A percentile compares a stretch with the other conserved stretches of the same genome.
Conservation (phyloP, 2,329 filamentous ascomycete genomes). For the Diplodia seriata region DNA sequence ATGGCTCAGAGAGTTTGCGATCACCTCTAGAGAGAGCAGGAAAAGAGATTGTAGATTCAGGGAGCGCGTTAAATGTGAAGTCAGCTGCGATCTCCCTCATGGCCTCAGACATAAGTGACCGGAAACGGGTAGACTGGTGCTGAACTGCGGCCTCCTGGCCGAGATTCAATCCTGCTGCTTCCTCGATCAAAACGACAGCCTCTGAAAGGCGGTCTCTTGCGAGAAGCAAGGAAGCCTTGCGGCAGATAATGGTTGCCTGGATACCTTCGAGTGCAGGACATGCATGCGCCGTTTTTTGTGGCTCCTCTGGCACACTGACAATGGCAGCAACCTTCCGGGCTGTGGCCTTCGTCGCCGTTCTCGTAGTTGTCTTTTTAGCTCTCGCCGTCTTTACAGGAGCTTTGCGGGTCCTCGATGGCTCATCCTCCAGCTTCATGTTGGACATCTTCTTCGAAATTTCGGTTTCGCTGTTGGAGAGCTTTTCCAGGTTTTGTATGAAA, state of each 20-base stretch:
- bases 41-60: conserved; percentile 90
- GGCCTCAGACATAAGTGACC: conserved; percentile 71
- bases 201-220: conserved; percentile 43
- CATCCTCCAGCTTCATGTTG: conserved; percentile 47
- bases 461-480: conserved; percentile 41
- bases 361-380: conserved; percentile 34
- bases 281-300: conserved; percentile 40
- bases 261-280: conserved; percentile 52
- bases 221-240: conserved; percentile 56
- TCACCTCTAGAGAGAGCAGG: conserved; percentile 65
- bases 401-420: conserved; percentile 29
- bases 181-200: conserved; percentile 41
- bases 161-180: conserved; percentile 40
- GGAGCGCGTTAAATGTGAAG: conserved; percentile 85
- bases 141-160: conserved; percentile 54
- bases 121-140: conserved; percentile 67
- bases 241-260: conserved; percentile 57
- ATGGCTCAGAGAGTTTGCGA: conserved; percentile 40
- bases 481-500: conserved; percentile 42
- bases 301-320: conserved; percentile 31
- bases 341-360: conserved; percentile 25
- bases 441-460: conserved; percentile 53
- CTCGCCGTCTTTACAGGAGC: conserved; percentile 7
- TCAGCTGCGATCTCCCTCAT: conserved; percentile 77
- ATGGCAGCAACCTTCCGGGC: conserved; percentile 29